Evolutionary conservation across 148 eudicot species (phyloP), one percentile per base, ranked within the genome.

Genomic region (Spergularia bocconei): DNA sequence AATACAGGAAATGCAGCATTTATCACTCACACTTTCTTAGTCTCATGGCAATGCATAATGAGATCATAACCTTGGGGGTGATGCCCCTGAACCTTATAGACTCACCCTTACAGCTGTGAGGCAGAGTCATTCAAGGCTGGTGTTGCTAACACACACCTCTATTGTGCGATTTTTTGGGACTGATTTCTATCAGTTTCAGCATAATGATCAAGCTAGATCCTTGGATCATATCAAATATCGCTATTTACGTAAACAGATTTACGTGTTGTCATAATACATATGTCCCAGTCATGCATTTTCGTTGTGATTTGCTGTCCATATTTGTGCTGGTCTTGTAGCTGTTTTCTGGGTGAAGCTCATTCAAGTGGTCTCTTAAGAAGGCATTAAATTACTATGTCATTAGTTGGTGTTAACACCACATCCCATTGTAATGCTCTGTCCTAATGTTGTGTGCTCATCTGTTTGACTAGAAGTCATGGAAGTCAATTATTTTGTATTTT

Each of bases 291-390:
- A 16, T 36, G 21, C 29, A 58, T 17, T 1, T 10, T 58, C 62
- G 7, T 58, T n/a, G 10, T n/a, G 19, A 17, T n/a, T 11, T 20
- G 62, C 19, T 58, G 19, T 23, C 21, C 6, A 19, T 59, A 19
- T 10, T 29, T 59, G 33, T 59, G 8, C 48, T 44, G 48, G 7
- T 44, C 48, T 44, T 12, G 36, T 4, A 21, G 25, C 20, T 59
- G 63, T 59, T 59, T 59, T 59, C 25, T 58, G 62, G 48, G 16
- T 16, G 20, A 63, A 50, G 54, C 65, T 75, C 69, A 17, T n/a
- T 69, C 10, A 41, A 6, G 13, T 67, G 16, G 44, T 60, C 51
- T 47, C 17, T 48, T 19, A 17, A 29, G 67, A 48, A 54, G 68
- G 63, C 25, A 17, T 58, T n/a, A 68, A 19, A 48, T 11, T 17